Evolutionary conservation across 2,329 filamentous ascomycete genomes (phyloP), one percentile per base, ranked within the genome.

Genomic region (Xenoacremonium recifei): DNA sequence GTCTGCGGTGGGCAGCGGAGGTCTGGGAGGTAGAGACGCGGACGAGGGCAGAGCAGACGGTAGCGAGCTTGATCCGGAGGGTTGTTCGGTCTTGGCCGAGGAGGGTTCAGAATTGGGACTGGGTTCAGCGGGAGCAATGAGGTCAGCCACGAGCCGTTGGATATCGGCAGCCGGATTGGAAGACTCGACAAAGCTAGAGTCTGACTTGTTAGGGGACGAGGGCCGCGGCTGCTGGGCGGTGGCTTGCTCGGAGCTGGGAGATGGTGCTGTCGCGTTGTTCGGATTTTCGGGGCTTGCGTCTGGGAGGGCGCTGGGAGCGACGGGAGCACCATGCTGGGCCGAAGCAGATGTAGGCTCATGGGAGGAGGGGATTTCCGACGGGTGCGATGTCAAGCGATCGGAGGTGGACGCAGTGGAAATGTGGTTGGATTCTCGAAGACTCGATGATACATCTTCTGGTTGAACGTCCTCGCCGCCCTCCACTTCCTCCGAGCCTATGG

Each of bases 11-110:
- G 69, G 63, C 45, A 66, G 50, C 35, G 71, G 71, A 37, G 71
- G 72, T 54, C 69, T 68, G 41, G 72, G 62, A 54, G 73, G 75
- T 45, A 79, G 63, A 57, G 73, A 67, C 48, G 71, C 60, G 29
- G 67, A 57, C 21, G 61, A 58, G 50, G 63, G 62, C 51, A 69
- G 50, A 27, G 61, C 60, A 51, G 64, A 57, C 39, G 57, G 48
- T 45, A 59, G 48, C 54, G 63, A 43, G 58, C 62, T 44, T 53
- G 59, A 45, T 36, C 54, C 53, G 41, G 52, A 49, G 39, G 48
- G 56, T 35, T 44, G 49, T 43, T 60, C 60, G 44, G 54, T 43
- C 44, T 51, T 54, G 44, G 50, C 47, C 52, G 45, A 41, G 39
- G 44, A 47, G 42, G 50, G 42, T 52, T 61, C 58, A 62, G 56